Percentiles rank a stretch among this genome's conserved stretches.
These are phyloP conservation scores for Asterella californica DNA, from an alignment of 225 moss, liverwort and hornwort species.

Conservation along the genomic window DNA sequence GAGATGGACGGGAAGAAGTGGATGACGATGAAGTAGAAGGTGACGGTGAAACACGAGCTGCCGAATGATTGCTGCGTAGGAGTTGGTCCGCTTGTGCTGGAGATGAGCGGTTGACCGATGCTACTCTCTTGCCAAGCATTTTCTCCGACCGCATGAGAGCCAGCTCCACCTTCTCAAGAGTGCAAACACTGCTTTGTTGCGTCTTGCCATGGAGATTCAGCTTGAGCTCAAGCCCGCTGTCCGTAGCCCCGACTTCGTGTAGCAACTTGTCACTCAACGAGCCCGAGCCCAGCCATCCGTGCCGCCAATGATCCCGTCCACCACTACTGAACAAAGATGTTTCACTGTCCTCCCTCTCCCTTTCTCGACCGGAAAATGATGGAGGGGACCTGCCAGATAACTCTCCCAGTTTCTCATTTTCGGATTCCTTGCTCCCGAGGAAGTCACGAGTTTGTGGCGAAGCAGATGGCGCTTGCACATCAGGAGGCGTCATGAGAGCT, in stretches of 20 bases:
- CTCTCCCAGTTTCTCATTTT: constrained; percentile 30
- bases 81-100: not conserved
- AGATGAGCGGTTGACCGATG: not conserved
- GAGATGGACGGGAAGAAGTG: constrained; percentile 33
- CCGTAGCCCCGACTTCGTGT: not conserved
- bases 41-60: constrained; percentile 16
- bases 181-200: constrained; percentile 47
- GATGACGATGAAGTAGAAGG: constrained; percentile 43
- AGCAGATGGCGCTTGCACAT: not conserved
- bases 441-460: constrained; percentile 49
- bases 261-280: not conserved
- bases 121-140: constrained; percentile 22
- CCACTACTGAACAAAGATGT: constrained; percentile 3
- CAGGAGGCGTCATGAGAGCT: not conserved
- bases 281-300: constrained; percentile 14
- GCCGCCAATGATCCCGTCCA: constrained; percentile 4
- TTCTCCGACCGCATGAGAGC: constrained; percentile 53
- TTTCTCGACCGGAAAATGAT: constrained; percentile 15
- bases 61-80: constrained; percentile 1
- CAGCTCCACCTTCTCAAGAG: constrained; percentile 58
- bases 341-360: not conserved
- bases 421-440: constrained; percentile 57
- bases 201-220: constrained; percentile 21
- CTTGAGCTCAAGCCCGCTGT: constrained; percentile 20
- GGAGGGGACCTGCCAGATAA: not conserved